Conservation (phyloP, 192 early-diverging fungal genomes). For the Haplosporangium gracile region DNA sequence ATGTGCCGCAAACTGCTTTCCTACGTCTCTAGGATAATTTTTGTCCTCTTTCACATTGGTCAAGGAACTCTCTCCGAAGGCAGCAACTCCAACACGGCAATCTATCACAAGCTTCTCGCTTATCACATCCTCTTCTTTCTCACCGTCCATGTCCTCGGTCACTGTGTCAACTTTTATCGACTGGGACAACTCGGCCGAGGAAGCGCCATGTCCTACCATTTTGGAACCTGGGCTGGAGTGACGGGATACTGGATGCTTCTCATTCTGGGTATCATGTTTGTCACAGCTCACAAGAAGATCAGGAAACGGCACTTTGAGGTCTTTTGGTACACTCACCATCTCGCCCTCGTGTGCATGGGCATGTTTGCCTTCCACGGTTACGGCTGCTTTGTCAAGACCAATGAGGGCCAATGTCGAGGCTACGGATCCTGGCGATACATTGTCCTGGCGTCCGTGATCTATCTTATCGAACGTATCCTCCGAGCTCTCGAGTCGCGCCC, state of each 20-base stretch:
- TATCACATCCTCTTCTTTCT: conserved; percentile 73
- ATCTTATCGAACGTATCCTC: conserved; percentile 72
- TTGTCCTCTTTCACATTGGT: conserved; percentile 23
- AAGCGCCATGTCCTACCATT: conserved; percentile 47
- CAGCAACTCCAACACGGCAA: conserved; percentile 31
- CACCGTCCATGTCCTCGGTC: conserved; percentile 70
- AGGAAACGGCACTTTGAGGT: conserved; percentile 75
- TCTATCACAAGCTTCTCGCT: conserved; percentile 54
- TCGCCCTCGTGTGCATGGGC: conserved; percentile 70
- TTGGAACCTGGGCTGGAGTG: conserved; percentile 62
- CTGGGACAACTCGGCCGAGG: conserved; percentile 37
- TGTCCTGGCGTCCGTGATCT: conserved; percentile 63
- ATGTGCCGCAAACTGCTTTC: conserved; percentile 62
- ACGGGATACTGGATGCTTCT: conserved; percentile 80
- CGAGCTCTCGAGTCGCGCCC: conserved; percentile 66
- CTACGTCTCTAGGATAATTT: conserved; percentile 30
- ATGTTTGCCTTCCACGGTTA: conserved; percentile 75
- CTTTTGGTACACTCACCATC: conserved; percentile 87
- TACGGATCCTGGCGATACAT: conserved; percentile 68
- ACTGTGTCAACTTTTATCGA: conserved; percentile 70
- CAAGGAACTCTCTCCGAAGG: conserved; percentile 49
- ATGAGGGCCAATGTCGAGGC: conserved; percentile 55
- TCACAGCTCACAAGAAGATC: conserved; percentile 69
- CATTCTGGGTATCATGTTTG: conserved; percentile 72
- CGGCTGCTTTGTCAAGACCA: conserved; percentile 66